Conservation (phyloP, 148 eudicot species). For the Rhododendron henanense region DNA sequence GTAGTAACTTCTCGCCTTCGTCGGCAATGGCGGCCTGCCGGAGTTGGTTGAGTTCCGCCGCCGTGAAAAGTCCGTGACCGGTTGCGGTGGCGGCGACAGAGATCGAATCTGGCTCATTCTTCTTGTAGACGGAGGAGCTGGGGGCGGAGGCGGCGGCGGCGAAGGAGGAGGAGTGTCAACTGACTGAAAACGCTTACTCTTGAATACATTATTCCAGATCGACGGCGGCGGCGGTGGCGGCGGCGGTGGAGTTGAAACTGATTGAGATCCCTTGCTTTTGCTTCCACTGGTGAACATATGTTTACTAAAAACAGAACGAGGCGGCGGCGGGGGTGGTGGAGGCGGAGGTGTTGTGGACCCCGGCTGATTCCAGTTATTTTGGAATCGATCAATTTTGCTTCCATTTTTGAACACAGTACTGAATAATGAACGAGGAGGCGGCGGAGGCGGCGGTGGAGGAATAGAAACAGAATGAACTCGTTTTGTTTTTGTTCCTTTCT, state of each 20-base stretch:
- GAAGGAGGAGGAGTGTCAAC: conserved; percentile 13
- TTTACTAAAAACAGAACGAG: conserved; percentile 18
- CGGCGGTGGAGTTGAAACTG: conserved; percentile 19
- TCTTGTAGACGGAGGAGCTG: not conserved
- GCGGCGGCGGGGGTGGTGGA: conserved; percentile 30
- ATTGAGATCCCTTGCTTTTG: conserved; percentile 27
- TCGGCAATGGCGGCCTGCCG: conserved; percentile 58
- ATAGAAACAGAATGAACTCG: conserved; percentile 42
- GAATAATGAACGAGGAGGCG: conserved; percentile 28
- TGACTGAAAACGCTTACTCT: conserved; percentile 25
- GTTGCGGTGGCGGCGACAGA: conserved; percentile 21
- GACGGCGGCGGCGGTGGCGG: conserved; percentile 41
- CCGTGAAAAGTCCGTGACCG: conserved; percentile 12
- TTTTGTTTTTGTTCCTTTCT: conserved; percentile 42
- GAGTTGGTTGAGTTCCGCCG: not conserved
- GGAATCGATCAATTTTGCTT: conserved; percentile 32
- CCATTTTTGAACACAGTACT: conserved; percentile 24
- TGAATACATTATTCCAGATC: conserved; percentile 32
- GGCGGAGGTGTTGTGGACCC: conserved; percentile 20
- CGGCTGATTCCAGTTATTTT: not conserved
- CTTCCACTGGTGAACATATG: conserved; percentile 23
- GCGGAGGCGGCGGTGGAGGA: conserved; percentile 36
- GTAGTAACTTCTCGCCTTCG: conserved; percentile 23
- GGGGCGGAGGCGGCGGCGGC: conserved; percentile 23
- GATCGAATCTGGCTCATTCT: conserved; percentile 2